Conservation (phyloP, 495 filamentous ascomycete genomes). For the Sphaerosporella brunnea region DNA sequence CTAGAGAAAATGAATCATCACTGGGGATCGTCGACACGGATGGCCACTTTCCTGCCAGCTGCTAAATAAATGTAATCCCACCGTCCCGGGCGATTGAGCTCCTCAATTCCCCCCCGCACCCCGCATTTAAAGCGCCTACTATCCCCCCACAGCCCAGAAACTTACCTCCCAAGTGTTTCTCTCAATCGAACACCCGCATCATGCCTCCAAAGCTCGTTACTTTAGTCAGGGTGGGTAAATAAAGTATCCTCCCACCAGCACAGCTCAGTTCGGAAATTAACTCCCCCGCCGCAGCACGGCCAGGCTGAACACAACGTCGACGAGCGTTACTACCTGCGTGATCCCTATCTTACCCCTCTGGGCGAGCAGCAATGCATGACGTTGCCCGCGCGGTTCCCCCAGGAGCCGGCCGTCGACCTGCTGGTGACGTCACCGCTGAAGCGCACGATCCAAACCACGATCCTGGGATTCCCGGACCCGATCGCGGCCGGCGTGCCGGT, state of each 20-base stretch:
- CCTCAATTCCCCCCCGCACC: too few species aligned
- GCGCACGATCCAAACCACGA: constrained; percentile 65
- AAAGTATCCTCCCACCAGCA: neutral
- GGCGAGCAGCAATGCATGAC: constrained; percentile 57
- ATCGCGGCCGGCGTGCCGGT: constrained; percentile 33
- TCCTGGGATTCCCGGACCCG: constrained; percentile 49
- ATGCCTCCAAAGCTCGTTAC: too few species aligned
- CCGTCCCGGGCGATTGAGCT: too few species aligned
- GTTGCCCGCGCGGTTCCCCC: constrained; percentile 46
- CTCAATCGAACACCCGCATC: too few species aligned
- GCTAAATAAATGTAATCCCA: too few species aligned
- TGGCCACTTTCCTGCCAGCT: too few species aligned
- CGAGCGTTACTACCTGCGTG: constrained; percentile 53
- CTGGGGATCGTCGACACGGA: too few species aligned
- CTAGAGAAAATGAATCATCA: too few species aligned
- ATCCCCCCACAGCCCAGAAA: too few species aligned
- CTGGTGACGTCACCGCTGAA: constrained; percentile 69
- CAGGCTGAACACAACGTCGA: constrained; percentile 74
- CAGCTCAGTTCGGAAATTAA: neutral
- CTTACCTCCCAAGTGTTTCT: too few species aligned
- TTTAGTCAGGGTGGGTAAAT: too few species aligned
- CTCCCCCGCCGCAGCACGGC: constrained; percentile 1
- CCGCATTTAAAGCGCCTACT: too few species aligned
- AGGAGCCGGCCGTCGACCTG: constrained; percentile 34
- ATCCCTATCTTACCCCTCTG: constrained; percentile 60